Conservation (phyloP, 495 filamentous ascomycete genomes). For the Hypoxylon lienhwacheense region DNA sequence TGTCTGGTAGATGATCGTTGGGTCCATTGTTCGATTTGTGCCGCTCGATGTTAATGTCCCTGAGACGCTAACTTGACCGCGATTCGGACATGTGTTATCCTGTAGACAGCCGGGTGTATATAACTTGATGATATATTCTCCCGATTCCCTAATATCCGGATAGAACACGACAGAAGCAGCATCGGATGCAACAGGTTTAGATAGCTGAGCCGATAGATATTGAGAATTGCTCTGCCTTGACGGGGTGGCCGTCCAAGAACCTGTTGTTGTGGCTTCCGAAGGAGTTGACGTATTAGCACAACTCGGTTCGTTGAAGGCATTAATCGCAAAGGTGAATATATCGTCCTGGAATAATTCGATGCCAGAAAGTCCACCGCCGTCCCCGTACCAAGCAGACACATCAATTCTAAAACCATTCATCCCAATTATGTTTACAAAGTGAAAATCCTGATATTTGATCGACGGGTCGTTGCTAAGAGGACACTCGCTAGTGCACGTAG, state of each 20-base stretch:
- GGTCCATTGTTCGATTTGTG: conserved; percentile 46
- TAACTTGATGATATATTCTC: conserved; percentile 83
- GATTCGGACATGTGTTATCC: conserved; percentile 71
- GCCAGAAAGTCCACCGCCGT: conserved; percentile 82
- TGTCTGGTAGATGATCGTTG: conserved; percentile 73
- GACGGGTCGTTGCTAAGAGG: conserved; percentile 69
- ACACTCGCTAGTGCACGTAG: conserved; percentile 74
- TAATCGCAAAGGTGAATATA: conserved; percentile 80
- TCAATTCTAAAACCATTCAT: conserved; percentile 90
- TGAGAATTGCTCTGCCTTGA: conserved; percentile 65
- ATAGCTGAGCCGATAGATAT: conserved; percentile 72
- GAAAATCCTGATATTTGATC: conserved; percentile 80
- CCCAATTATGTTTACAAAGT: conserved; percentile 81
- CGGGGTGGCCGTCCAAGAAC: conserved; percentile 69
- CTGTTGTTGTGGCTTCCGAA: conserved; percentile 66
- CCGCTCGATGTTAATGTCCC: conserved; percentile 62
- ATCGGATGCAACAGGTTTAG: conserved; percentile 52
- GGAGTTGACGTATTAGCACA: conserved; percentile 68
- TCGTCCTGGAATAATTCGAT: conserved; percentile 90
- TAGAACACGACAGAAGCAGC: conserved; percentile 71
- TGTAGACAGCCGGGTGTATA: conserved; percentile 88
- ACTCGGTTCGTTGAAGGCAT: conserved; percentile 83
- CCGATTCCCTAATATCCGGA: conserved; percentile 85
- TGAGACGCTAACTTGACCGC: conserved; percentile 80
- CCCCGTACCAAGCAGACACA: conserved; percentile 81